These are phyloP conservation scores for Tolypocladium inflatum DNA, from an alignment of 2,329 filamentous ascomycete species.

Conservation along the genomic window DNA sequence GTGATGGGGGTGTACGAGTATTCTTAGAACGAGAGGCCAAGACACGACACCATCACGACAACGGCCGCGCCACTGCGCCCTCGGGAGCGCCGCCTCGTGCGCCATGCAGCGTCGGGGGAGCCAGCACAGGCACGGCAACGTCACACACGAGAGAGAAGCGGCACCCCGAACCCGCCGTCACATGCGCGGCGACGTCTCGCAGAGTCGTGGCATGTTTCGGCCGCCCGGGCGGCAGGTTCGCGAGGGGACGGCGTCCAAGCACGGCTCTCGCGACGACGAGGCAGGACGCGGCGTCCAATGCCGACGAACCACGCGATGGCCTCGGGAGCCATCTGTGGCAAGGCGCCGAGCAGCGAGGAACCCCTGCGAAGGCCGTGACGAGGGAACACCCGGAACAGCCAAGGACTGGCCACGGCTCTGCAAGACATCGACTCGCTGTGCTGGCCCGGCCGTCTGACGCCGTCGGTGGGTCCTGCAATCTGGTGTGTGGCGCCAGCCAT, in stretches of 20 bases:
- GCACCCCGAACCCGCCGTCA: too few relatives aligned
- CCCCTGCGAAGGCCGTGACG: not conserved
- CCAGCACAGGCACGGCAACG: not conserved
- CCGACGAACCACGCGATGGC: constrained; percentile 19
- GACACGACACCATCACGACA: constrained; percentile 1
- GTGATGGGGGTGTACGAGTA: not conserved
- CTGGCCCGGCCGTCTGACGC: constrained; percentile 25
- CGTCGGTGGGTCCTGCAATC: constrained; percentile 24
- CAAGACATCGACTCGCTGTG: constrained; percentile 34
- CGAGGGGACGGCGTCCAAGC: not conserved
- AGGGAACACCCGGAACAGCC: not conserved
- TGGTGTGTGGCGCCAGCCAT: constrained; percentile 26
- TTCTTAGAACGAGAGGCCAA: not conserved
- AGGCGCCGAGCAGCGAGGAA: constrained; percentile 1
- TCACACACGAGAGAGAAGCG: not conserved
- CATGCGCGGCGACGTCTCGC: not conserved
- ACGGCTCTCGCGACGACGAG: not conserved
- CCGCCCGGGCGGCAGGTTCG: not conserved
- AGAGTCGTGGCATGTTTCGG: not conserved
- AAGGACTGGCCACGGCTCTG: constrained; percentile 6
- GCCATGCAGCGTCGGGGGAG: not conserved
- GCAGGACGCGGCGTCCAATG: constrained; percentile 17
- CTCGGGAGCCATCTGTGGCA: constrained; percentile 16
- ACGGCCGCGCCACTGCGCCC: not conserved
- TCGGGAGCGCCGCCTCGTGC: not conserved